These are phyloP conservation scores for Hanseniaspora jakobsenii DNA, from an alignment of 805 yeast species.

Conservation along the genomic window DNA sequence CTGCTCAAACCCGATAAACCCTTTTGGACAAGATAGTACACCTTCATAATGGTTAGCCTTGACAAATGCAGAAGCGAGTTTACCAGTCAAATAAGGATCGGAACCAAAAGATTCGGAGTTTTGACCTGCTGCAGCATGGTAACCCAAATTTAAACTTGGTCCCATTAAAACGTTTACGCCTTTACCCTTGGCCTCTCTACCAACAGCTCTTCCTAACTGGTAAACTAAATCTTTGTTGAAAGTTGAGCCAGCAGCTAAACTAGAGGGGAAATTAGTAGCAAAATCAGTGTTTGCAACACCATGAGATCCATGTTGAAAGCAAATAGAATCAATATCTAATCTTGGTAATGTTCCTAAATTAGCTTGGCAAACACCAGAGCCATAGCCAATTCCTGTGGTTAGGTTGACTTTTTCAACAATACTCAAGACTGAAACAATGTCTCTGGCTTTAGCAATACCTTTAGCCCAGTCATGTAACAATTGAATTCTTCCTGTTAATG, in stretches of 20 bases:
- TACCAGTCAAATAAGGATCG: constrained; percentile 51
- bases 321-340: constrained; percentile 41
- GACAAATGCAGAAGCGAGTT: constrained; percentile 40
- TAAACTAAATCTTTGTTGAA: constrained; percentile 42
- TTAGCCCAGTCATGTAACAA: constrained; percentile 42
- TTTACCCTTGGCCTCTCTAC: constrained; percentile 41
- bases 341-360: constrained; percentile 49
- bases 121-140: constrained; percentile 51
- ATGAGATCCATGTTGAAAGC: constrained; percentile 53
- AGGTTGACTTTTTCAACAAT: constrained; percentile 48
- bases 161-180: constrained; percentile 47
- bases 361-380: constrained; percentile 50
- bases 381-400: constrained; percentile 56
- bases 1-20: constrained; percentile 50
- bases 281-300: constrained; percentile 49
- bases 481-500: constrained; percentile 35
- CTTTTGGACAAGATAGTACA: constrained; percentile 45
- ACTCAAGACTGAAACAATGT: constrained; percentile 44
- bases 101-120: constrained; percentile 55
- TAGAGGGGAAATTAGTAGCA: constrained; percentile 47
- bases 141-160: constrained; percentile 47
- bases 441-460: constrained; percentile 46
- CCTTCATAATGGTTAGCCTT: constrained; percentile 48
- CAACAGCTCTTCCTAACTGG: constrained; percentile 45
- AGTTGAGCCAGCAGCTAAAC: constrained; percentile 46